These are phyloP conservation scores for Lunularia cruciata DNA, from an alignment of 225 moss, liverwort and hornwort species.

Conservation along the genomic window DNA sequence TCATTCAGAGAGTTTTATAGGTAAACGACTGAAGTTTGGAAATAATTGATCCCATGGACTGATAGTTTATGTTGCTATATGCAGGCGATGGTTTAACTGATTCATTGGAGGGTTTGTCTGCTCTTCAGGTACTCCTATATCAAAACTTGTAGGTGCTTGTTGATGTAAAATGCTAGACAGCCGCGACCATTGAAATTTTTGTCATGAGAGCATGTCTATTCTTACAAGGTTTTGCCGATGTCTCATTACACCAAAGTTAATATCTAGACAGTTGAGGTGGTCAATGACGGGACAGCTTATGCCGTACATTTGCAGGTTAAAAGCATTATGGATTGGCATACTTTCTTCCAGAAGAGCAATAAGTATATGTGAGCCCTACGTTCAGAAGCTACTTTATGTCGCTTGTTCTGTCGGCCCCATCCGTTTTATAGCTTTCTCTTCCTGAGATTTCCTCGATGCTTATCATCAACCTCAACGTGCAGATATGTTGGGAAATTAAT, in stretches of 20 bases:
- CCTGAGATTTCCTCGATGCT: neutral
- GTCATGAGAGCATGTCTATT: neutral
- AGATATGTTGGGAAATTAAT: slow-evolving; percentile 80
- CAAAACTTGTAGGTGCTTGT: neutral
- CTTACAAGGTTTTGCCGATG: neutral
- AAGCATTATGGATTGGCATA: slow-evolving; percentile 83
- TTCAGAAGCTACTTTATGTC: neutral
- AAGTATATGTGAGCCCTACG: slow-evolving; percentile 65
- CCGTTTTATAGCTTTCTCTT: no score
- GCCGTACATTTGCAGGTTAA: slow-evolving; percentile 60
- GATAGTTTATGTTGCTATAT: neutral
- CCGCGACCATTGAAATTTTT: no score
- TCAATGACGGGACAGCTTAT: neutral
- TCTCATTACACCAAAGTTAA: neutral
- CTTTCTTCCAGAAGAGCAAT: slow-evolving; percentile 61
- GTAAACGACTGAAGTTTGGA: no score
- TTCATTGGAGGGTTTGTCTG: slow-evolving; percentile 74
- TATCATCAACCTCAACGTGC: slow-evolving; percentile 12
- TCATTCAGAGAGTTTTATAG: no score
- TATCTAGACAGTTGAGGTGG: no score
- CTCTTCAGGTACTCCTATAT: slow-evolving; percentile 52
- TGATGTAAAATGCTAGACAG: neutral
- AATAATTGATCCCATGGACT: no score
- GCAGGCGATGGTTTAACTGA: slow-evolving; percentile 81
- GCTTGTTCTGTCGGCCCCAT: no score